These are phyloP conservation scores for Wickerhamomyces strasburgensis DNA, from an alignment of 805 yeast genomes.

Conservation along the genomic window DNA sequence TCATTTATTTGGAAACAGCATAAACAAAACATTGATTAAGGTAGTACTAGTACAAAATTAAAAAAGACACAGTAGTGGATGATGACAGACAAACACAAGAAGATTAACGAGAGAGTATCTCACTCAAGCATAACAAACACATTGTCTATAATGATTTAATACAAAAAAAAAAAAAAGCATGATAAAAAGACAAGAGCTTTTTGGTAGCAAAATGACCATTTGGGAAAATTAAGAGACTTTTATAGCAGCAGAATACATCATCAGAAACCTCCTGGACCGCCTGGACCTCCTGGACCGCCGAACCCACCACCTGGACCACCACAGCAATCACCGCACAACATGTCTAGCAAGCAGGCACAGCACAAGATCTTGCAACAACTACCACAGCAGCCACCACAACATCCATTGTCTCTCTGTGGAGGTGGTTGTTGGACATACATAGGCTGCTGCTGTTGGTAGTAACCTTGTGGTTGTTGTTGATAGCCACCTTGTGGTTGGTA, in stretches of 20 bases:
- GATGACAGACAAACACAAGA: not conserved
- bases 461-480: constrained; percentile 24
- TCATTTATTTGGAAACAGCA: not conserved
- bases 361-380: constrained; percentile 22
- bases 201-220: not conserved
- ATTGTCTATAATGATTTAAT: too few species aligned
- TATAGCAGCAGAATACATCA: not conserved
- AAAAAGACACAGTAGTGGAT: not conserved
- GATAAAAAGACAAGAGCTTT: not conserved
- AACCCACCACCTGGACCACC: constrained; percentile 8
- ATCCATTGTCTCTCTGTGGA: constrained; percentile 9
- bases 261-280: constrained; percentile 4
- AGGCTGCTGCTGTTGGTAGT: constrained; percentile 27
- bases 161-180: not conserved
- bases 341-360: constrained; percentile 19
- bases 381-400: constrained; percentile 20
- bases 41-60: not conserved
- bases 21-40: not conserved
- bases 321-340: constrained; percentile 15
- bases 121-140: too few species aligned
- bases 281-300: constrained; percentile 9
- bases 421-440: constrained; percentile 24
- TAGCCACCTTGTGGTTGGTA: constrained; percentile 16
- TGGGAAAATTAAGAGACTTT: too few species aligned
- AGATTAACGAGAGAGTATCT: too few species aligned